These are phyloP conservation scores for Penicillium sp. DNA, from an alignment of 2,329 filamentous ascomycete genomes.

Conservation along the genomic window DNA sequence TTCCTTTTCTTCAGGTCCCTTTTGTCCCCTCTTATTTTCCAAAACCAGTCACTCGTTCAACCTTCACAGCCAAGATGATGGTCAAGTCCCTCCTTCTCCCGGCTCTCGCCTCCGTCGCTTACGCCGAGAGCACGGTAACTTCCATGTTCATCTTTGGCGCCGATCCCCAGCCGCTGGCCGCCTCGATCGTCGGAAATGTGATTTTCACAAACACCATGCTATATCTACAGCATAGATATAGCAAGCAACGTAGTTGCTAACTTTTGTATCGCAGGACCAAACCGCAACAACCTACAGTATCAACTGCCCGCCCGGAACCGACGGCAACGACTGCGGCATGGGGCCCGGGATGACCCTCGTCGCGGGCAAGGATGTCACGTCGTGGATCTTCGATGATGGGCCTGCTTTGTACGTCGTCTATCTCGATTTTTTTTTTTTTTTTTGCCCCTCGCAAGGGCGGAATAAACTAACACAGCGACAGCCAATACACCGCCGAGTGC, in stretches of 20 bases:
- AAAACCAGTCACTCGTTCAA: not conserved
- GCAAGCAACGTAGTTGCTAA: too few species aligned
- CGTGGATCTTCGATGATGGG: constrained; percentile 17
- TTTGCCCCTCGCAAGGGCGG: too few species aligned
- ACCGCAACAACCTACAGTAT: constrained; percentile 34
- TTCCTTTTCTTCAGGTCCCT: not conserved
- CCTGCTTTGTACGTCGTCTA: constrained; percentile 17
- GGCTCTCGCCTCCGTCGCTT: constrained; percentile 24
- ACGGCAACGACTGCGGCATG: constrained; percentile 32
- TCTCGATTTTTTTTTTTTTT: too few species aligned
- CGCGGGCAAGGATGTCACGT: constrained; percentile 17
- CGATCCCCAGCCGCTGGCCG: constrained; percentile 31
- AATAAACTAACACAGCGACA: not conserved
- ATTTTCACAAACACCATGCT: not conserved
- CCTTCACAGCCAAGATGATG: constrained; percentile 16
- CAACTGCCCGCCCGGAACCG: constrained; percentile 30
- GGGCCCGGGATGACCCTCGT: constrained; percentile 31
- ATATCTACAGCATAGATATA: too few species aligned
- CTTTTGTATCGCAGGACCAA: constrained; percentile 21
- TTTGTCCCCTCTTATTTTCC: not conserved
- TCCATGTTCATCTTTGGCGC: constrained; percentile 32
- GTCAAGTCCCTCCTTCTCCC: constrained; percentile 23
- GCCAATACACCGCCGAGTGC: constrained; percentile 24
- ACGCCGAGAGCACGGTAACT: constrained; percentile 27
- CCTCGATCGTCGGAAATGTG: constrained; percentile 32